A percentile compares a stretch with the other conserved stretches of the same genome.
Evolutionary conservation across 2,329 filamentous ascomycete species (phyloP).

Genomic region (Claviceps purpurea): DNA sequence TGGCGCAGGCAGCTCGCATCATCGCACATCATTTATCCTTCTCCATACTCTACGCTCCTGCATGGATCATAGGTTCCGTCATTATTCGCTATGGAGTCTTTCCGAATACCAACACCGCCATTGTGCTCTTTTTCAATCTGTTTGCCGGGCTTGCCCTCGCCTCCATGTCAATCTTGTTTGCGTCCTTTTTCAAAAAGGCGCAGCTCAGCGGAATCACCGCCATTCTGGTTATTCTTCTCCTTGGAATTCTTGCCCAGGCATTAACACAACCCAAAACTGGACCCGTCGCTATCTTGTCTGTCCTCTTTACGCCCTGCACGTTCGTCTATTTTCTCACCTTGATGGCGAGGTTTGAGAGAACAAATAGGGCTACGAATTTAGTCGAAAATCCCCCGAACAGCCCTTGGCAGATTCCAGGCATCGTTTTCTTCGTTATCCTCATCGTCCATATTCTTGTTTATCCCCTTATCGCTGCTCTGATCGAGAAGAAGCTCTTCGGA

Average conservation of each 20-base stretch:
- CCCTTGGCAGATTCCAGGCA: conserved; percentile 56
- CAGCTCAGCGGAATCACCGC: conserved; percentile 77
- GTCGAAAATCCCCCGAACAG: conserved; percentile 46
- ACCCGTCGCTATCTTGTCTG: conserved; percentile 53
- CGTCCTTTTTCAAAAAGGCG: conserved; percentile 72
- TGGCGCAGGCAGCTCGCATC: conserved; percentile 65
- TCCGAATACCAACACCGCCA: conserved; percentile 43
- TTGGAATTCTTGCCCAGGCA: conserved; percentile 74
- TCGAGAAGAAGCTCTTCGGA: conserved; percentile 65
- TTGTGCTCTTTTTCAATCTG: conserved; percentile 63
- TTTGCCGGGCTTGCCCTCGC: conserved; percentile 63
- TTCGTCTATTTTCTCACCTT: conserved; percentile 70
- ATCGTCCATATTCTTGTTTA: conserved; percentile 67
- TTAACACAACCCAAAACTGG: conserved; percentile 48
- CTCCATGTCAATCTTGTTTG: conserved; percentile 69
- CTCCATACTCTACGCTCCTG: conserved; percentile 64
- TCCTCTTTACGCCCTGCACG: conserved; percentile 78
- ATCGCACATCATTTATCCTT: conserved; percentile 71
- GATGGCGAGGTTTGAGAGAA: conserved; percentile 62
- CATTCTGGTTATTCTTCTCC: conserved; percentile 56
- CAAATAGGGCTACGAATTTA: conserved; percentile 47
- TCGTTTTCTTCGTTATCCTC: conserved; percentile 65
- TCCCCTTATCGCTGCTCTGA: conserved; percentile 57
- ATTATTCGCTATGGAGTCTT: conserved; percentile 54
- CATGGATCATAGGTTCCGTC: conserved; percentile 65